phyloP scores from a whole-genome alignment of 2,329 filamentous ascomycete genomes.

The Monosporascus sp. region DNA sequence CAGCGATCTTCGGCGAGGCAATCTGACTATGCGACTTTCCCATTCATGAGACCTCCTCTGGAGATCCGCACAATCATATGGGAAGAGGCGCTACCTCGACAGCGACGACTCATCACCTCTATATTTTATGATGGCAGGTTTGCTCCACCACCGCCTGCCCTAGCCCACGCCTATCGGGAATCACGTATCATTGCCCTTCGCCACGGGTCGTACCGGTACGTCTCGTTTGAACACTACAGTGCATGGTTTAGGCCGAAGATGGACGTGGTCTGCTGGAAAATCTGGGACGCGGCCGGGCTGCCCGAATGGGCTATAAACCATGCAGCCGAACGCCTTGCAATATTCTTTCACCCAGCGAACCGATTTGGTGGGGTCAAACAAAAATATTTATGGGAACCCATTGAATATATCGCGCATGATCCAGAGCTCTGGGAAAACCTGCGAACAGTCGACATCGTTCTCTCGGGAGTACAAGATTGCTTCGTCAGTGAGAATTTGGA shows the following conservation, averaged over 20 bases:
- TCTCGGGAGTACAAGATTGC: rapidly evolving
- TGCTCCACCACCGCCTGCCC: background rate
- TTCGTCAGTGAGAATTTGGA: background rate
- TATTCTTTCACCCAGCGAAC: too few relatives aligned
- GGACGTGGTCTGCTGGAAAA: background rate
- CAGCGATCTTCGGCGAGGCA: background rate
- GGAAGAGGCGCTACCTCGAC: background rate
- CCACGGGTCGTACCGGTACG: background rate
- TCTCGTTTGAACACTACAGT: background rate
- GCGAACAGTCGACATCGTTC: background rate
- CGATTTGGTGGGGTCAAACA: too few relatives aligned
- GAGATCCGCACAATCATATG: background rate
- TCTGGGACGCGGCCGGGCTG: rapidly evolving
- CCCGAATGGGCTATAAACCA: background rate
- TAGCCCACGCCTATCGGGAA: background rate
- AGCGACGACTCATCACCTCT: background rate
- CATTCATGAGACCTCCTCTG: background rate
- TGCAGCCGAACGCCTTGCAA: background rate
- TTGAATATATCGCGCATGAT: background rate
- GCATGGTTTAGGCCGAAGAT: background rate
- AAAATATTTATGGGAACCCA: too few relatives aligned
- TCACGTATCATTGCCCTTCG: background rate
- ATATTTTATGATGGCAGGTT: background rate
- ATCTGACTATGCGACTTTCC: background rate
- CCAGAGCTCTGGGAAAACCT: background rate